A percentile compares a stretch with the other conserved stretches of the same genome.
Conservation (phyloP, 2,329 filamentous ascomycete genomes). For the Endothia cerciana region DNA sequence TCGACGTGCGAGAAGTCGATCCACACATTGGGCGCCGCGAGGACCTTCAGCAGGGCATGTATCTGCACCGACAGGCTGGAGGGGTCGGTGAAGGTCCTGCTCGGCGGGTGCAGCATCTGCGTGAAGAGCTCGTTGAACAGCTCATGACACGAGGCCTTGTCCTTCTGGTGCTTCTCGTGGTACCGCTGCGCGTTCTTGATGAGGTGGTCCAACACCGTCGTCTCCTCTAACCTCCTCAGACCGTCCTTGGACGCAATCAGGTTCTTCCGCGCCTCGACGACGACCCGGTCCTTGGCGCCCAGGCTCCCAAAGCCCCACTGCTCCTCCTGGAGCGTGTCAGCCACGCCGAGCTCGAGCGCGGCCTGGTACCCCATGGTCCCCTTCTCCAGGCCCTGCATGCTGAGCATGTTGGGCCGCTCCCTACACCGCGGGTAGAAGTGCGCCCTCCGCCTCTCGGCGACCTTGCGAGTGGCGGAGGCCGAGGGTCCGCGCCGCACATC, state of each 20-base stretch:
- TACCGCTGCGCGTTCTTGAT: slow-evolving; percentile 61
- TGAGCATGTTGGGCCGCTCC: slow-evolving; percentile 72
- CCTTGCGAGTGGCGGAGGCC: slow-evolving; percentile 44
- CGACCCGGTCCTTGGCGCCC: slow-evolving; percentile 57
- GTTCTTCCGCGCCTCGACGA: slow-evolving; percentile 61
- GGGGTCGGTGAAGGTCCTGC: slow-evolving; percentile 57
- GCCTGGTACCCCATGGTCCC: slow-evolving; percentile 72
- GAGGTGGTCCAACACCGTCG: slow-evolving; percentile 61
- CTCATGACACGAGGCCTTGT: slow-evolving; percentile 55
- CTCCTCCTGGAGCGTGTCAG: slow-evolving; percentile 66
- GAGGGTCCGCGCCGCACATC: slow-evolving; percentile 51
- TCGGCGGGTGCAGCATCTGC: slow-evolving; percentile 61
- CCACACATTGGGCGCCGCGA: slow-evolving; percentile 70
- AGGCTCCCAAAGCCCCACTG: slow-evolving; percentile 63
- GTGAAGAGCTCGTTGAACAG: slow-evolving; percentile 67
- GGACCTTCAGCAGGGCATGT: slow-evolving; percentile 66
- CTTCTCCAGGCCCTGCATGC: slow-evolving; percentile 71
- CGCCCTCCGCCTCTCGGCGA: slow-evolving; percentile 51
- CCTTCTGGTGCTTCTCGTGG: slow-evolving; percentile 54
- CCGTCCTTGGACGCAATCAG: slow-evolving; percentile 58
- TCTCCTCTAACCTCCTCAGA: slow-evolving; percentile 60
- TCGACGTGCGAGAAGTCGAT: slow-evolving; percentile 75
- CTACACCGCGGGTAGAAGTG: slow-evolving; percentile 63
- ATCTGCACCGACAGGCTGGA: slow-evolving; percentile 72
- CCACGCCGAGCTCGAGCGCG: slow-evolving; percentile 66